A percentile compares a stretch with the other conserved stretches of the same genome.
phyloP scores from a whole-genome alignment of 768 basidiomycete genomes.

The Lentinula guzmanii region DNA sequence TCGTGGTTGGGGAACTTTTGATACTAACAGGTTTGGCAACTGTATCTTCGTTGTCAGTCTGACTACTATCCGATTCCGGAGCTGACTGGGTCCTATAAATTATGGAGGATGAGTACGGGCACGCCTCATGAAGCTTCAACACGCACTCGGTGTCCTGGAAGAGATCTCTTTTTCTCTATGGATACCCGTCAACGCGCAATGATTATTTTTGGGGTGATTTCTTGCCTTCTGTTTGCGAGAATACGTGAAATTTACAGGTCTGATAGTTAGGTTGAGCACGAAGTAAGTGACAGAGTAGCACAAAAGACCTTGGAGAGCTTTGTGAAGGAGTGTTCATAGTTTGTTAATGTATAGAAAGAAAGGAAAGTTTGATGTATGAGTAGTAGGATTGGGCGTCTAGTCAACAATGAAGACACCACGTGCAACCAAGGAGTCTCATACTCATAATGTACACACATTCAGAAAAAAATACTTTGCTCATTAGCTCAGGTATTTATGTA shows the following conservation, averaged over 20 bases:
- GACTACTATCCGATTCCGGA: neutral
- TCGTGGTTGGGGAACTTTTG: neutral
- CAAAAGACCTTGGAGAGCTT: neutral
- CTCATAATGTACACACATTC: neutral
- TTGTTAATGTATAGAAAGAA: neutral
- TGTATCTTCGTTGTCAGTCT: neutral
- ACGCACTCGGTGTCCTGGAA: slow-evolving; percentile 1
- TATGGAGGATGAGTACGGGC: neutral
- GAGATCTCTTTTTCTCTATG: neutral
- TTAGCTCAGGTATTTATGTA: neutral
- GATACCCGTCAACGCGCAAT: neutral
- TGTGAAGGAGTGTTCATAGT: slow-evolving; percentile 1
- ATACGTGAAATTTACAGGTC: slow-evolving; percentile 23
- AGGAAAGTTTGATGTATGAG: neutral
- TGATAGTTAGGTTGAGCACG: neutral
- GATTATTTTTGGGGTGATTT: neutral
- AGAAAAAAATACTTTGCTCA: neutral
- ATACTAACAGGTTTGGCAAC: neutral
- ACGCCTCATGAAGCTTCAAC: neutral
- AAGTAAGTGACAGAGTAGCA: neutral
- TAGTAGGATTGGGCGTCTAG: neutral
- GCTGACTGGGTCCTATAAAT: neutral
- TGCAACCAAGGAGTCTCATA: neutral
- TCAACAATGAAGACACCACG: neutral
- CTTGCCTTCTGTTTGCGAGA: slow-evolving; percentile 29